Evolutionary conservation across 164 flowering plant species (phyloP), one percentile per base, ranked within the genome.

Genomic region (Brasenia schreberi): DNA sequence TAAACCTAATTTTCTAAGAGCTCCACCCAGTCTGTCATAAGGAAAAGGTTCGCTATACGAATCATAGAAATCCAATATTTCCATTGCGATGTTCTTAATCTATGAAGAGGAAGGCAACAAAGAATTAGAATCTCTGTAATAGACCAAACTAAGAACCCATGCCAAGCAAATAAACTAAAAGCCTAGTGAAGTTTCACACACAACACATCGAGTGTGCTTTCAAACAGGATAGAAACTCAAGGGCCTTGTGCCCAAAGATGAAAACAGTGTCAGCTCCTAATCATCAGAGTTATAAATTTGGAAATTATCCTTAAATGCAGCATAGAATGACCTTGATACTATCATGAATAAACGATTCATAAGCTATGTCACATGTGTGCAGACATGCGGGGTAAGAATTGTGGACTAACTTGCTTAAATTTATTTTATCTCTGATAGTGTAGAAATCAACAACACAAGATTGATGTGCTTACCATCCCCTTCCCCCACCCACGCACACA

Each of bases 61-160:
- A 76, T 94, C 97, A 65, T 91, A 91, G 74, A 87, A 91, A 77
- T 94, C 99, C 64, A 94, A 64, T 67, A 94, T 91, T 81, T 94
- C 97, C 87, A 89, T 86, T 0, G 99, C 86, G 61, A 94, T 89
- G 69, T 91, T 94, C 70, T 94, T 91, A 63, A 94, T 90, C 99
- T 94, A 83, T 67, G 77, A 18, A 60, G n/a, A 6, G n/a, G 19
- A 23, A 23, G 7, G 62, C n/a, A 60, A 60, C 0, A 60, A 60
- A n/a, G 7, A 1, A n/a, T 60, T 19, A 60, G 27, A 45, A 45
- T 12, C 2, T 45, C 53, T 23, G 27, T 23, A 5, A 45, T 5
- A 45, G 53, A 19, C 7, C 27, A 60, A 60, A 6, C 19, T 60
- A 60, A 60, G 6, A 60, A 9, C n/a, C 62, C 11, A 60, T 23